Evolutionary conservation across 2,329 filamentous ascomycete genomes (phyloP).

Genomic region (Monosporascus sp.): DNA sequence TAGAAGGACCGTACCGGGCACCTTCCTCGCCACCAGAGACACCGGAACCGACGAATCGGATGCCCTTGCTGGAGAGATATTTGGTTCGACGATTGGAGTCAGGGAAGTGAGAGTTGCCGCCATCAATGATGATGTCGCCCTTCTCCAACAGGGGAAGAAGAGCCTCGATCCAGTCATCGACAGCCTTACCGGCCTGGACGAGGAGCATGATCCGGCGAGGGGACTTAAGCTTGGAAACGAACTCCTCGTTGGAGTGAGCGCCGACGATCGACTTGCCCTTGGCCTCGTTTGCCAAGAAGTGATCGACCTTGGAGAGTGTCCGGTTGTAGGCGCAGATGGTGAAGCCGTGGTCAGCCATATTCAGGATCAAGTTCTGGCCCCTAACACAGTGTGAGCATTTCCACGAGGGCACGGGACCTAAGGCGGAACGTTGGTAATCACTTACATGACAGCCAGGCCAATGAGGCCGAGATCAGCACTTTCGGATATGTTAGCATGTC

Average conservation of each 20-base stretch:
- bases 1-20: constrained; percentile 91
- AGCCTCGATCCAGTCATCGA: constrained; percentile 98
- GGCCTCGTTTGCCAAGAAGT: constrained; percentile 84
- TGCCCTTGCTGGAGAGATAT: constrained; percentile 80
- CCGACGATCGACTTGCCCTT: constrained; percentile 95
- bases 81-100: constrained; percentile 96
- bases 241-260: constrained; percentile 90
- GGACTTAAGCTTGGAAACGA: constrained; percentile 93
- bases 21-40: constrained; percentile 99
- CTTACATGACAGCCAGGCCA: constrained; percentile 83
- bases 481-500: constrained; percentile 51
- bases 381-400: constrained; percentile 26
- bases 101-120: constrained; percentile 98
- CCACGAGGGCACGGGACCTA: constrained; percentile 3
- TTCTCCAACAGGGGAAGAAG: constrained; percentile 76
- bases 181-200: constrained; percentile 95
- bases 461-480: constrained; percentile 89
- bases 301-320: constrained; percentile 96
- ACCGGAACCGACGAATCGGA: constrained; percentile 93
- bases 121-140: constrained; percentile 98
- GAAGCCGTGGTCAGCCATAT: constrained; percentile 88
- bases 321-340: constrained; percentile 98
- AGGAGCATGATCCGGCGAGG: constrained; percentile 97
- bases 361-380: constrained; percentile 83
- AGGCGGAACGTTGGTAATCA: constrained; percentile 16